Conservation (phyloP, 2,329 filamentous ascomycete genomes). For the Phoma sp. region DNA sequence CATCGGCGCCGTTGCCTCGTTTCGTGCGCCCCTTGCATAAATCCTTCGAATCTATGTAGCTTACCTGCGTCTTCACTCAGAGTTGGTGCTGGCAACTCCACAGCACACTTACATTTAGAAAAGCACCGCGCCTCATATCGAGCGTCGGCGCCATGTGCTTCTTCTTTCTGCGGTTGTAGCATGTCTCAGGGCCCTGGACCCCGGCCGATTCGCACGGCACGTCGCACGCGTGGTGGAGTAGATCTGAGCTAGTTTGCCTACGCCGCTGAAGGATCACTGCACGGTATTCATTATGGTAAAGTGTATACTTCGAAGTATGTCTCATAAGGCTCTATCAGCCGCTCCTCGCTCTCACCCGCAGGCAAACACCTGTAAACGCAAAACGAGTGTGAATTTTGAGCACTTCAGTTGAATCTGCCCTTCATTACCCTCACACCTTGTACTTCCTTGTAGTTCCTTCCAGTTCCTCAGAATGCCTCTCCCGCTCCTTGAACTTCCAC, state of each 20-base stretch:
- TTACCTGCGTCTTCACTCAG: slow-evolving; percentile 1
- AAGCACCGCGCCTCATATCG: slow-evolving; percentile 1
- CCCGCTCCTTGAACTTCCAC: slow-evolving; percentile 35
- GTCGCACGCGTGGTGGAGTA: slow-evolving; percentile 2
- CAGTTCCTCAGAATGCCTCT: slow-evolving; percentile 20
- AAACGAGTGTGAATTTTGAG: not conserved
- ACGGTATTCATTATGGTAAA: slow-evolving; percentile 1
- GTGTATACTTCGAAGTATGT: not conserved
- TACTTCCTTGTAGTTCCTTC: too few relatives aligned
- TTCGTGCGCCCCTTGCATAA: slow-evolving; percentile 4
- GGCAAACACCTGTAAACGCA: not conserved
- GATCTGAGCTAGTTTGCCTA: not conserved
- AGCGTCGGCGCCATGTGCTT: not conserved
- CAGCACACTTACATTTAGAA: slow-evolving; percentile 3
- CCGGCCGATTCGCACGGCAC: not conserved
- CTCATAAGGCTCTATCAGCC: slow-evolving; percentile 4
- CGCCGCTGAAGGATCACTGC: slow-evolving; percentile 9
- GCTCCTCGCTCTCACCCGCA: not conserved
- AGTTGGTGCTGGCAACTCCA: not conserved
- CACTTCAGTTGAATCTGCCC: too few relatives aligned
- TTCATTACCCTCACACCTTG: too few relatives aligned
- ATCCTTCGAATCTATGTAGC: slow-evolving; percentile 3
- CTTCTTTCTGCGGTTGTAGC: not conserved
- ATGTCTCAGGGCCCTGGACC: slow-evolving; percentile 3
- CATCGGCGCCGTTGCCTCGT: not conserved